phyloP scores from a whole-genome alignment of 768 basidiomycete genomes.

The Leccinum variicolor region DNA sequence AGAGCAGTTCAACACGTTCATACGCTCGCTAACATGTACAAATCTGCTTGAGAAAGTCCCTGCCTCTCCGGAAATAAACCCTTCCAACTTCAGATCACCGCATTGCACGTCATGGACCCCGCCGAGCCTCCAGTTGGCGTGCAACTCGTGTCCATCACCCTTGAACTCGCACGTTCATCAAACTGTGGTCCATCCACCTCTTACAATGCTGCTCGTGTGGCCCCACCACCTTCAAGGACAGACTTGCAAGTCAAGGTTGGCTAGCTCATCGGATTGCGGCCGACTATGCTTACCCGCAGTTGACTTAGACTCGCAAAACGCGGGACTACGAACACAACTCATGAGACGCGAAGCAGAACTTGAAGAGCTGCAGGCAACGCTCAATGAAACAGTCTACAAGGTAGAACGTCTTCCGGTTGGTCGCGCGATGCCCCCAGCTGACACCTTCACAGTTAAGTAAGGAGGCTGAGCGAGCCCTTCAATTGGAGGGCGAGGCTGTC shows the following conservation, averaged over 20 bases:
- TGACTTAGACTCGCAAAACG: constrained; percentile 34
- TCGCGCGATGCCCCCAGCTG: background rate
- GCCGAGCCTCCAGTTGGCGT: constrained; percentile 65
- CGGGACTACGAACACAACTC: constrained; percentile 31
- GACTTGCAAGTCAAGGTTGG: constrained; percentile 35
- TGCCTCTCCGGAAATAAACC: constrained; percentile 66
- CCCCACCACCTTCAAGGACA: constrained; percentile 41
- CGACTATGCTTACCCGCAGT: constrained; percentile 4
- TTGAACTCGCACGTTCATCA: constrained; percentile 52
- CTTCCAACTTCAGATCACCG: constrained; percentile 62
- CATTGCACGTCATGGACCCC: constrained; percentile 64
- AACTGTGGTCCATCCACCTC: constrained; percentile 39
- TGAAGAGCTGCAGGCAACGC: constrained; percentile 28
- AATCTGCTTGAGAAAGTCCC: constrained; percentile 78
- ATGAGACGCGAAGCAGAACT: constrained; percentile 37
- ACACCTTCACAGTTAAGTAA: constrained; percentile 43
- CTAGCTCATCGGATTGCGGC: background rate
- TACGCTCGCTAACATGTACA: constrained; percentile 68
- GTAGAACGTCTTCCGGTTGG: constrained; percentile 16
- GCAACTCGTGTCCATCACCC: constrained; percentile 78
- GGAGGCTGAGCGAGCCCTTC: constrained; percentile 54
- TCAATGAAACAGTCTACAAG: constrained; percentile 38
- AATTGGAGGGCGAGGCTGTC: constrained; percentile 49
- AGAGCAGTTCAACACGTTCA: constrained; percentile 68
- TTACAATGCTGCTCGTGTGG: constrained; percentile 47